Evolutionary conservation across 768 basidiomycete species (phyloP).

Genomic region (Russula earlei): DNA sequence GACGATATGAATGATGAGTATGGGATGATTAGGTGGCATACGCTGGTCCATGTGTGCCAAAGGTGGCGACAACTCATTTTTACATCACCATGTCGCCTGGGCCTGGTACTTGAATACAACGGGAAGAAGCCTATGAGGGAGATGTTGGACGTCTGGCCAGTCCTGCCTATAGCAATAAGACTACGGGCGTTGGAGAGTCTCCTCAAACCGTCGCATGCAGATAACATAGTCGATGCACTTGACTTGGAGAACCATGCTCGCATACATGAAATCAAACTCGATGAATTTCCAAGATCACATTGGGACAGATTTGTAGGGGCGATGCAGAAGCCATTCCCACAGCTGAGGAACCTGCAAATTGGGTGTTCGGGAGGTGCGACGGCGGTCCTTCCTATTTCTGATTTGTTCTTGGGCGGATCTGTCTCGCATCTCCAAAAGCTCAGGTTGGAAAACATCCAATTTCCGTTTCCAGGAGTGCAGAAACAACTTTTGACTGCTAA

Average conservation of each 20-base stretch:
- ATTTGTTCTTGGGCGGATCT: not conserved
- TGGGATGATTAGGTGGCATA: no score
- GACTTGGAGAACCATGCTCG: not conserved
- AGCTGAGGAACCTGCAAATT: not conserved
- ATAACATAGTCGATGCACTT: not conserved
- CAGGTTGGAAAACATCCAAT: not conserved
- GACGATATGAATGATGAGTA: no score
- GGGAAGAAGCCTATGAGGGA: not conserved
- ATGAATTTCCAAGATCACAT: not conserved
- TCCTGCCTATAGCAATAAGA: not conserved
- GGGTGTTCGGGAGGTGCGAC: rapidly evolving
- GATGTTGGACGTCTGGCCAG: not conserved
- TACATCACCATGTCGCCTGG: not conserved
- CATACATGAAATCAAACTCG: not conserved
- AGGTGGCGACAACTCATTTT: not conserved
- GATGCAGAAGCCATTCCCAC: not conserved
- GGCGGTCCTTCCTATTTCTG: not conserved
- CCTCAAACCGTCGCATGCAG: no score
- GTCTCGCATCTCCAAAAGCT: not conserved
- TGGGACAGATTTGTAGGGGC: not conserved
- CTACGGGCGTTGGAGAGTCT: no score
- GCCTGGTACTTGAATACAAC: not conserved
- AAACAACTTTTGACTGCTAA: not conserved
- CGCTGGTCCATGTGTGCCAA: not conserved
- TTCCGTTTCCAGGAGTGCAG: not conserved